A percentile compares a stretch with the other conserved stretches of the same genome.
phyloP scores from a whole-genome alignment of 2,329 filamentous ascomycete genomes.

The Stachybotrys elegans region DNA sequence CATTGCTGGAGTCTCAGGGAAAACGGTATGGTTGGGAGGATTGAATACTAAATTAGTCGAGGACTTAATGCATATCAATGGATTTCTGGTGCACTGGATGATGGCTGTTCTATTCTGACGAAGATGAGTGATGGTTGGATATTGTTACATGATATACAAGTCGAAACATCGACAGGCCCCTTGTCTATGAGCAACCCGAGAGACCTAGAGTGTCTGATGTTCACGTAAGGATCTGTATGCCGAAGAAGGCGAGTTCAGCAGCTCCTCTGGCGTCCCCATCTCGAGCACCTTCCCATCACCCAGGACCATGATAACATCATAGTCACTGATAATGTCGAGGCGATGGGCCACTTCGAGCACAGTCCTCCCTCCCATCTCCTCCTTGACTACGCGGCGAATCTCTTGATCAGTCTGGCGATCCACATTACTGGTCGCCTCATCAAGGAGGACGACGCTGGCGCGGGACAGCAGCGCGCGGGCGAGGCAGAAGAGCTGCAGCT shows the following conservation, averaged over 20 bases:
- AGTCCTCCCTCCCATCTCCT: conserved; percentile 17
- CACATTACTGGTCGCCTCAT: conserved; percentile 27
- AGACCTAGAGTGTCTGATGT: not conserved
- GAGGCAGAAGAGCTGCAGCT: conserved; percentile 43
- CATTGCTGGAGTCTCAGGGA: no score
- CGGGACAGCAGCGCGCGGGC: conserved; percentile 35
- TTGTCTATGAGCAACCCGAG: no score
- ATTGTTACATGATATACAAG: no score
- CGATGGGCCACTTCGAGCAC: conserved; percentile 24
- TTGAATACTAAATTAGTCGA: no score
- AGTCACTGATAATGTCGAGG: conserved; percentile 19
- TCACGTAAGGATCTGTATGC: conserved; percentile 16
- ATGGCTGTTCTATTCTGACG: no score
- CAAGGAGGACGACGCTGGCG: conserved; percentile 23
- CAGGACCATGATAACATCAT: conserved; percentile 23
- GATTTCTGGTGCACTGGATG: no score
- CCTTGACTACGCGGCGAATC: conserved; percentile 14
- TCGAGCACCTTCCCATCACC: conserved; percentile 19
- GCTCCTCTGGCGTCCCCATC: conserved; percentile 15
- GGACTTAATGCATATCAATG: no score
- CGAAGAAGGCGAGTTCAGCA: conserved; percentile 13
- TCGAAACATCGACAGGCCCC: no score
- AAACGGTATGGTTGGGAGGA: no score
- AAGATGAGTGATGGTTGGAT: no score
- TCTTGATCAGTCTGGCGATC: conserved; percentile 21